Evolutionary conservation across 2,329 filamentous ascomycete genomes (phyloP).

Genomic region (Drechslera avenae): DNA sequence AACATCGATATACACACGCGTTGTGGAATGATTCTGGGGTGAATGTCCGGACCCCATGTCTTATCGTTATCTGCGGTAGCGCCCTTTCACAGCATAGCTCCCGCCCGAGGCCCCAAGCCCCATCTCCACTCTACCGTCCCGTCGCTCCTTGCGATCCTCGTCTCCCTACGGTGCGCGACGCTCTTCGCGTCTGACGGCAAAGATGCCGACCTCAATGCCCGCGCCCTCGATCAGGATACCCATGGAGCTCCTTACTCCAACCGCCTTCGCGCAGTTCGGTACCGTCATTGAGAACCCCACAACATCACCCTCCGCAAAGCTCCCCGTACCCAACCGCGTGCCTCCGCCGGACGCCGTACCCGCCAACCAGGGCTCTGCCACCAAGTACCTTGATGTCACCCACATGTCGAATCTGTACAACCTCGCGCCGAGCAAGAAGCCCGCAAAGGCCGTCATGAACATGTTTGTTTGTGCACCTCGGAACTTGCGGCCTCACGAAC

Average conservation of each 20-base stretch:
- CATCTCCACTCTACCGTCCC: slow-evolving; percentile 9
- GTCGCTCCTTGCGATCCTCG: slow-evolving; percentile 4
- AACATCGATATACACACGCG: too few species aligned
- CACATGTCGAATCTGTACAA: slow-evolving; percentile 72
- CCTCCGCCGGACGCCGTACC: slow-evolving; percentile 57
- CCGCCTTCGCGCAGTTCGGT: slow-evolving; percentile 78
- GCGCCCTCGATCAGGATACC: slow-evolving; percentile 55
- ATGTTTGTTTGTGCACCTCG: slow-evolving; percentile 86
- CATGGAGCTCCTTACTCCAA: slow-evolving; percentile 69
- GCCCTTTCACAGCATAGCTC: slow-evolving; percentile 17
- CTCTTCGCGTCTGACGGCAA: slow-evolving; percentile 12
- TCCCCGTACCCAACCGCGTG: slow-evolving; percentile 56
- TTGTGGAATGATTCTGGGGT: too few species aligned
- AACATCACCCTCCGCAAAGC: slow-evolving; percentile 51
- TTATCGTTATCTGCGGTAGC: slow-evolving; percentile 19
- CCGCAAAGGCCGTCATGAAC: slow-evolving; percentile 71
- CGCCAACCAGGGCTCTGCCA: slow-evolving; percentile 84
- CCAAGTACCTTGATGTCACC: slow-evolving; percentile 85
- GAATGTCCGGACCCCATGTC: not conserved
- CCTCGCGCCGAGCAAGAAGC: slow-evolving; percentile 64
- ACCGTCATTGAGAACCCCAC: slow-evolving; percentile 78
- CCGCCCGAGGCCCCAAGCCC: slow-evolving; percentile 9
- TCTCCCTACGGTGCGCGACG: slow-evolving; percentile 2
- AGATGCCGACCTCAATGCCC: slow-evolving; percentile 49
- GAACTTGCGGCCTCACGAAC: slow-evolving; percentile 52